Evolutionary conservation across 352 stramenopile species (phyloP).

Genomic region (Achlya hypogyna): DNA sequence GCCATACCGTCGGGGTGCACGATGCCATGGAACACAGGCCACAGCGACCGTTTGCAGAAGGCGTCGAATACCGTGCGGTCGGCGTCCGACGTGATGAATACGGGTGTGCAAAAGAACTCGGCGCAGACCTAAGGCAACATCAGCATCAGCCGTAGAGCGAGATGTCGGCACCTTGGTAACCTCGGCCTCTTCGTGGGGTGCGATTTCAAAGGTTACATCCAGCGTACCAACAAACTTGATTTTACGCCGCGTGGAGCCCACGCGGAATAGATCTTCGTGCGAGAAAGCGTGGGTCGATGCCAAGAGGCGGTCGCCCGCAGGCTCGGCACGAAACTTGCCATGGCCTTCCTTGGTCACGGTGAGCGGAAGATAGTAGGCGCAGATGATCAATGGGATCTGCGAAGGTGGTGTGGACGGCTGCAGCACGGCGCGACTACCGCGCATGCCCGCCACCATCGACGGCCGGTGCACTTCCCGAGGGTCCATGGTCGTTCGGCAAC

Average conservation of each 20-base stretch:
- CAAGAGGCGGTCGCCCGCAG: conserved; percentile 51
- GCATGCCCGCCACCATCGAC: background rate
- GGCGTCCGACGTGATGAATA: conserved; percentile 40
- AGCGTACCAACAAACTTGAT: conserved; percentile 70
- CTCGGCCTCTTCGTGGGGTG: conserved; percentile 41
- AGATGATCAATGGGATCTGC: background rate
- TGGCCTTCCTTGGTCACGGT: background rate
- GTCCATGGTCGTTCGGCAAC: too few relatives aligned
- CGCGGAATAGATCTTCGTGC: conserved; percentile 41
- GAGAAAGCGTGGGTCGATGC: conserved; percentile 68
- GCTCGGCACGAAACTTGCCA: background rate
- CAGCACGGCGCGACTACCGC: background rate
- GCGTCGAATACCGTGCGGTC: conserved; percentile 61
- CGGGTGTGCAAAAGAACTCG: conserved; percentile 53
- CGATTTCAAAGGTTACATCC: conserved; percentile 29
- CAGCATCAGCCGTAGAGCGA: background rate
- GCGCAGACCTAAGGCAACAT: background rate
- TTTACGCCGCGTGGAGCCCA: conserved; percentile 34
- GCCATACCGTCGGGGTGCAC: conserved; percentile 70
- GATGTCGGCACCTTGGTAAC: conserved; percentile 35
- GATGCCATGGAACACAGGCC: conserved; percentile 96
- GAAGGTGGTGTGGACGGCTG: background rate
- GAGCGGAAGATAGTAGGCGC: background rate
- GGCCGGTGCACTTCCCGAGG: background rate
- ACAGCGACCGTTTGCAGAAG: conserved; percentile 96